A percentile compares a stretch with the other conserved stretches of the same genome.
These are phyloP conservation scores for Posidonia oceanica DNA, from an alignment of 116 monocot species.

Conservation along the genomic window DNA sequence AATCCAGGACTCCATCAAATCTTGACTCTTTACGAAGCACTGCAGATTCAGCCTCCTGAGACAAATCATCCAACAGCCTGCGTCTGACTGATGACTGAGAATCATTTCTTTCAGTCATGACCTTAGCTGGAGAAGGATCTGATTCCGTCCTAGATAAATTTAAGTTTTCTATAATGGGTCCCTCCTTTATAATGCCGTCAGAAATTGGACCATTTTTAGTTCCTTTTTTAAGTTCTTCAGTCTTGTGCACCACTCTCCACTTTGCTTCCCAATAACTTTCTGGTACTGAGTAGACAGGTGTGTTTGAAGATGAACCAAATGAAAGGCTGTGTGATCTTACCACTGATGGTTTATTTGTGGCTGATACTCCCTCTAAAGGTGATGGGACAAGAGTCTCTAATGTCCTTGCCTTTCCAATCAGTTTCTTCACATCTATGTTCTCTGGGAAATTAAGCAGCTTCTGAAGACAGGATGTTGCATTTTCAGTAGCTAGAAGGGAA, in stretches of 20 bases:
- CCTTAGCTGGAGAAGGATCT: slow-evolving; percentile 30
- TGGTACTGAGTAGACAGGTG: slow-evolving; percentile 22
- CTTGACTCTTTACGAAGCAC: background rate
- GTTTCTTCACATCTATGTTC: slow-evolving; percentile 40
- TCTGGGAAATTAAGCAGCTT: slow-evolving; percentile 76
- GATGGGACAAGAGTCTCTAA: slow-evolving; percentile 47
- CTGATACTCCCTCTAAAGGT: background rate
- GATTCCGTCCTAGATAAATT: slow-evolving; percentile 39
- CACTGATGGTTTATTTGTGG: slow-evolving; percentile 15
- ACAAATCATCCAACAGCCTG: slow-evolving; percentile 39
- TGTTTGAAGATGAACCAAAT: slow-evolving; percentile 26
- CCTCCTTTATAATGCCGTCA: background rate
- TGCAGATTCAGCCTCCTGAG: slow-evolving; percentile 6
- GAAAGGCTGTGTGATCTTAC: slow-evolving; percentile 17
- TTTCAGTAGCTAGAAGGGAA: slow-evolving; percentile 80
- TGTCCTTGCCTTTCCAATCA: slow-evolving; percentile 72
- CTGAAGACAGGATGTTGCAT: slow-evolving; percentile 69
- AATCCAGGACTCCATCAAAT: slow-evolving; percentile 5
- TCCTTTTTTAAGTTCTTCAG: slow-evolving; percentile 15
- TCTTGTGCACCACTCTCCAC: slow-evolving; percentile 64
- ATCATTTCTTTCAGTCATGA: slow-evolving; percentile 10
- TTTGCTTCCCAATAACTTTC: slow-evolving; percentile 93
- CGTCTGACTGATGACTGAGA: slow-evolving; percentile 29
- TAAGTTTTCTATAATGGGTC: slow-evolving; percentile 10
- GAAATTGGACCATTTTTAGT: slow-evolving; percentile 13